phyloP scores from a whole-genome alignment of 208 protist species.

The Leishmania gerbilli region DNA sequence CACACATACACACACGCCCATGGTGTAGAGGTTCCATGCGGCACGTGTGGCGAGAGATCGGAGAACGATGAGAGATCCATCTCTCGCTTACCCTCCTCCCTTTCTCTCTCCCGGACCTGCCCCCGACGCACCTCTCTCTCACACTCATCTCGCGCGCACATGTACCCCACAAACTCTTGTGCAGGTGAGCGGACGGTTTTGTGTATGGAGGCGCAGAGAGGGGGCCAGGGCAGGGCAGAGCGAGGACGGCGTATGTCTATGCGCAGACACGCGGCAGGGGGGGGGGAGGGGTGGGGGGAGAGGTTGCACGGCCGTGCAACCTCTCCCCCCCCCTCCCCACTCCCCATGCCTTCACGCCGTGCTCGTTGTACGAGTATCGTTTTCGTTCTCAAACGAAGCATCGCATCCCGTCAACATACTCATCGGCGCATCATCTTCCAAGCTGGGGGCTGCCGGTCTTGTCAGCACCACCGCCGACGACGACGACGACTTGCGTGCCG shows the following conservation, averaged over 20 bases:
- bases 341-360: neutral
- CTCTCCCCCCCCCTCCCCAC: neutral
- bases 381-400: neutral
- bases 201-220: neutral
- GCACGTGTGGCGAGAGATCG: neutral
- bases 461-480: neutral
- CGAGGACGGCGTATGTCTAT: neutral
- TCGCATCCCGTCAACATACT: neutral
- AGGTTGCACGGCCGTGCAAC: neutral
- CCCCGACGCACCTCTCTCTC: neutral
- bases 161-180: neutral
- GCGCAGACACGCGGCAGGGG: neutral
- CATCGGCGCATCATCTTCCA: neutral
- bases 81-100: neutral
- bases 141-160: neutral
- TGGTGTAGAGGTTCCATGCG: neutral
- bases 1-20: no score
- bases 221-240: neutral
- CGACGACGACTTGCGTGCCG: neutral
- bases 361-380: neutral
- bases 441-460: no score
- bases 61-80: neutral
- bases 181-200: neutral
- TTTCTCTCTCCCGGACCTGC: neutral
- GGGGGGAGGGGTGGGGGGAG: neutral